A percentile compares a stretch with the other conserved stretches of the same genome.
These are phyloP conservation scores for Ophiostoma fasciatum DNA, from an alignment of 2,329 filamentous ascomycete genomes.

Conservation along the genomic window DNA sequence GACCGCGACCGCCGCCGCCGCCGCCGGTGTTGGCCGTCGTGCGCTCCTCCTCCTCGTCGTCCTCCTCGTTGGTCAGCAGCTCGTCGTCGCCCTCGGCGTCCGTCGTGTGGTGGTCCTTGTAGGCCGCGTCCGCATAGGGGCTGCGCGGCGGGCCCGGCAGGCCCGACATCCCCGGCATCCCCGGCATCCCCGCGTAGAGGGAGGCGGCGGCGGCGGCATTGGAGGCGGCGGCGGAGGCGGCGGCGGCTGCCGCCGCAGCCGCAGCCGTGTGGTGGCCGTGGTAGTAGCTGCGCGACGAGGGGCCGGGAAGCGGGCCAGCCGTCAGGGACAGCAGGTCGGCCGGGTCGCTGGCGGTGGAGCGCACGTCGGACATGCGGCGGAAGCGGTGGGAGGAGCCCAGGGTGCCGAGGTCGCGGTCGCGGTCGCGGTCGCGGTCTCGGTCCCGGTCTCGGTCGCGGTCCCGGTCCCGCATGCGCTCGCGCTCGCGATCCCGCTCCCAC, in stretches of 20 bases:
- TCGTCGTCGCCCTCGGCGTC: conserved; percentile 87
- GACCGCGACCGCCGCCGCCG: conserved; percentile 2
- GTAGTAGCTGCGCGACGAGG: too few relatives aligned
- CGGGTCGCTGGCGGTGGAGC: conserved; percentile 48
- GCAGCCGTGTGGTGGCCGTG: too few relatives aligned
- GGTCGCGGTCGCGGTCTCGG: too few relatives aligned
- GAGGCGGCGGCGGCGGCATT: too few relatives aligned
- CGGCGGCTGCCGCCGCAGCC: too few relatives aligned
- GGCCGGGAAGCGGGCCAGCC: conserved; percentile 21
- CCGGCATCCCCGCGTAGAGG: too few relatives aligned
- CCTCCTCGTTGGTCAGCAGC: conserved; percentile 66
- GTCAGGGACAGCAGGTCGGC: conserved; percentile 42
- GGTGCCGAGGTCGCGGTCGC: too few relatives aligned
- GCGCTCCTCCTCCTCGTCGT: conserved; percentile 44
- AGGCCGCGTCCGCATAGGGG: conserved; percentile 22
- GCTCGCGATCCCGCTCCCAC: too few relatives aligned
- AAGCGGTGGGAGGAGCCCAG: conserved; percentile 25
- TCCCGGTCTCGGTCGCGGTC: too few relatives aligned
- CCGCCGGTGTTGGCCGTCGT: conserved; percentile 9
- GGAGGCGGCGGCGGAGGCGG: too few relatives aligned
- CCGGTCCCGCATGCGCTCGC: too few relatives aligned
- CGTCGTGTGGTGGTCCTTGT: conserved; percentile 51
- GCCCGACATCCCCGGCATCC: conserved; percentile 6
- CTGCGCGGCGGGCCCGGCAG: conserved; percentile 8
- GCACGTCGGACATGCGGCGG: conserved; percentile 37